Evolutionary conservation across 371 early-diverging fungal genomes (phyloP).

Genomic region (Syncephalis plumigaleata): DNA sequence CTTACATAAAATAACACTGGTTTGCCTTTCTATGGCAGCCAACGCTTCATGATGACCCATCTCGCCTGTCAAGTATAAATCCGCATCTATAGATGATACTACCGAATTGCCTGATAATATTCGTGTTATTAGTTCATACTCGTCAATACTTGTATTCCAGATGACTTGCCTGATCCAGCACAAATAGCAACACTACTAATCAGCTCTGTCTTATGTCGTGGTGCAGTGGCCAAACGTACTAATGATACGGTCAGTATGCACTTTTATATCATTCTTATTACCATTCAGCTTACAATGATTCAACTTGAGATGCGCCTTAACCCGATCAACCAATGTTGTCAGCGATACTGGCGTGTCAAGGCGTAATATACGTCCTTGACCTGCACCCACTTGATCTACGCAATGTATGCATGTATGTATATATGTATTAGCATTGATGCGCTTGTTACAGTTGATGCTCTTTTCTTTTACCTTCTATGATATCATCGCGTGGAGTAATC

Average conservation of each 20-base stretch:
- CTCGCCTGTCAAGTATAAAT: constrained; percentile 85
- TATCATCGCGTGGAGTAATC: constrained; percentile 29
- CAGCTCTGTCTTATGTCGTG: constrained; percentile 19
- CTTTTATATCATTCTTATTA: not conserved
- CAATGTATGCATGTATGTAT: not conserved
- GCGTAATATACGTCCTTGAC: constrained; percentile 53
- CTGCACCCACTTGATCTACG: constrained; percentile 46
- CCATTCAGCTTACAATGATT: constrained; percentile 25
- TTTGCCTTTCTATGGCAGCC: constrained; percentile 48
- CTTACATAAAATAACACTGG: constrained; percentile 76
- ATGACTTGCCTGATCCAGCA: constrained; percentile 65
- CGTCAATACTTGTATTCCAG: not conserved
- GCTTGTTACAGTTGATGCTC: no score
- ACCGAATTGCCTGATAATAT: constrained; percentile 26
- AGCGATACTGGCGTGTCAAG: constrained; percentile 35
- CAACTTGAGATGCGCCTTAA: constrained; percentile 46
- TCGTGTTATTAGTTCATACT: not conserved
- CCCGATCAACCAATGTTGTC: constrained; percentile 27
- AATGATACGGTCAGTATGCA: not conserved
- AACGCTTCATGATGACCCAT: constrained; percentile 87
- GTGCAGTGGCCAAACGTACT: constrained; percentile 60
- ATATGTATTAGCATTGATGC: not conserved
- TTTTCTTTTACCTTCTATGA: constrained; percentile 39
- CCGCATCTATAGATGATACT: constrained; percentile 25
- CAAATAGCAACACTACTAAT: constrained; percentile 79